Conservation (phyloP, 2,329 filamentous ascomycete genomes). For the Alternaria rosae region DNA sequence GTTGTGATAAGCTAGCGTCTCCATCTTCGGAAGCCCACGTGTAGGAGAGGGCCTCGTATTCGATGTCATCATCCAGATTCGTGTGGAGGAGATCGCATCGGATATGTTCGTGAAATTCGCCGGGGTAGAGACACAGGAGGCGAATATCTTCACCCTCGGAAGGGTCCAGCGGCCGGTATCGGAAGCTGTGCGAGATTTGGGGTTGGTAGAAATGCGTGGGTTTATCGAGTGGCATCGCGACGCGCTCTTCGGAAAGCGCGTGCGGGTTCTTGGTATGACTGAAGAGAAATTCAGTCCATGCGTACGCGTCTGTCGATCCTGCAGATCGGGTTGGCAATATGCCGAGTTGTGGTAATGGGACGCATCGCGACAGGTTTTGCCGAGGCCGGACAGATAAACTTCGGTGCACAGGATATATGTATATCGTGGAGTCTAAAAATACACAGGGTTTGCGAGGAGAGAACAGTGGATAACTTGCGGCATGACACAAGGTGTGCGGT, state of each 20-base stretch:
- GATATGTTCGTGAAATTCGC: conserved; percentile 12
- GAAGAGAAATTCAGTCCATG: conserved; percentile 16
- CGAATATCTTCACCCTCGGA: conserved; percentile 14
- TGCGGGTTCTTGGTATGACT: conserved; percentile 12
- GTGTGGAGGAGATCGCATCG: conserved; percentile 15
- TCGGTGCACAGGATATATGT: conserved; percentile 3
- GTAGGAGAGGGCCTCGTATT: conserved; percentile 34
- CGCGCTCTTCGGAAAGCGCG: conserved; percentile 13
- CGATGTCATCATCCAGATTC: conserved; percentile 12
- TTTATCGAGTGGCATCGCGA: conserved; percentile 10
- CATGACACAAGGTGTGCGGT: background rate
- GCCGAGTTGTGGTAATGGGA: conserved; percentile 7
- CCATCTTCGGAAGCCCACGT: conserved; percentile 28
- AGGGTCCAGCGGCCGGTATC: conserved; percentile 11
- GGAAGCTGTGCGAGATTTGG: conserved; percentile 2
- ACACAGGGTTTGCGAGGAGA: background rate
- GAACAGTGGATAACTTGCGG: background rate
- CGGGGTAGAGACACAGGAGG: conserved; percentile 13
- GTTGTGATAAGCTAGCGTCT: conserved; percentile 16
- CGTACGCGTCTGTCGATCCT: conserved; percentile 10
- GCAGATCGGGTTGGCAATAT: conserved; percentile 11
- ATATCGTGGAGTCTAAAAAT: conserved; percentile 10
- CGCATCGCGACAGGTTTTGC: conserved; percentile 8
- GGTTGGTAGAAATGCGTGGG: background rate
- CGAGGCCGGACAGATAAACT: background rate